Evolutionary conservation across 139 green algal genomes (phyloP), one percentile per base, ranked within the genome.

Genomic region (Chlamydomonas schloesseri): DNA sequence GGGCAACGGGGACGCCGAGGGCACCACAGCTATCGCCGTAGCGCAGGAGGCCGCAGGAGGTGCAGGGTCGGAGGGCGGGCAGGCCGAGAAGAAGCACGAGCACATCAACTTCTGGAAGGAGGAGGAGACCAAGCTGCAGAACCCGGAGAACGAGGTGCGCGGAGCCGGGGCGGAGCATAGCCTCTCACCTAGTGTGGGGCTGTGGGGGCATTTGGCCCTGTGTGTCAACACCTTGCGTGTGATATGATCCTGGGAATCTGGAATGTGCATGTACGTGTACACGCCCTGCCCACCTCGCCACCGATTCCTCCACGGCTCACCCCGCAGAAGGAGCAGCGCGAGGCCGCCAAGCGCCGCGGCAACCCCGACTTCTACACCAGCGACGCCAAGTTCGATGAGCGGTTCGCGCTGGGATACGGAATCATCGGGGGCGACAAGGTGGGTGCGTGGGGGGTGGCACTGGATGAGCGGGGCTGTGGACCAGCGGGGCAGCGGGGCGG

Each of bases 341-440:
- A 92, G 0, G 89, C 93, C 50, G 53, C 58, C 47, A 73, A 80
- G 17, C 90, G 82, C 28, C 89, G 95, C 1, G 95, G 95, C 33
- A 91, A 98, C 53, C 71, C 89, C 2, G 85, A 96, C 33, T 96
- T 91, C 14, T 62, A 62, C 55, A 98, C 96, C 18, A 91, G 77
- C 21, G 95, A 98, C 72, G 91, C 95, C 0, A 90, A 87, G 37
- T 98, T 98, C 78, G 96, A 98, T 69, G 94, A 96, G 83, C 86
- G 90, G 18, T 98, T 98, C 81, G 73, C 91, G 31, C 28, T 94
- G 36, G 94, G 75, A 0, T 82, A 96, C 70, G 87, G 90, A 11
- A 88, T 97, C 37, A 46, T 50, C 13, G 90, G 88, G 8, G 42
- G 6, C 5, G 55, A 88, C 23, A 80, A 84, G 74, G 80, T 87